A percentile compares a stretch with the other conserved stretches of the same genome.
phyloP scores from a whole-genome alignment of 352 stramenopile genomes.

The Hyaloperonospora brassicae region DNA sequence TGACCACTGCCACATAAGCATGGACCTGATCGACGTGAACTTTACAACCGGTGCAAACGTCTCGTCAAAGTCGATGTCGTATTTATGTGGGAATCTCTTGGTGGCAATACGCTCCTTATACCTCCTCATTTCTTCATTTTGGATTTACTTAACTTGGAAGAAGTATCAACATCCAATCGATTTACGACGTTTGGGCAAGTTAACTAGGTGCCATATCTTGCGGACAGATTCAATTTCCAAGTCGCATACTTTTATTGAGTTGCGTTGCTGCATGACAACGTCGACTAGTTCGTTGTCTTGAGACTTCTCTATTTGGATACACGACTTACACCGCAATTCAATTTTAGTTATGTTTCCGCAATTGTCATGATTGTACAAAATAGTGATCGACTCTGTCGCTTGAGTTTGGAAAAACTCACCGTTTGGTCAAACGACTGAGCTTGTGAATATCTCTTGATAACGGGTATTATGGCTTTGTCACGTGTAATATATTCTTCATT shows the following conservation, averaged over 20 bases:
- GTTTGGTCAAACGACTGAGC: background rate
- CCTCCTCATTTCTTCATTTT: background rate
- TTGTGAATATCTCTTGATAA: background rate
- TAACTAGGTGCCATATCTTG: conserved; percentile 4
- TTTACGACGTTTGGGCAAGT: conserved; percentile 1
- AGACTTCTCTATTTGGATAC: conserved; percentile 19
- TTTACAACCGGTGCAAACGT: no score
- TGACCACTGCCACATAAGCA: no score
- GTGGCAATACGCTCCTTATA: background rate
- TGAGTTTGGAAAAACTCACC: no score
- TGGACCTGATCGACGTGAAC: no score
- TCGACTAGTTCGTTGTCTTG: conserved; percentile 13
- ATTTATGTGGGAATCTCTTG: background rate
- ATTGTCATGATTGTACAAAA: background rate
- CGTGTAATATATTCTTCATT: background rate
- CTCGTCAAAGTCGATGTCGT: background rate
- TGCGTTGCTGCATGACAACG: conserved; percentile 10
- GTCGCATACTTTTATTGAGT: conserved; percentile 10
- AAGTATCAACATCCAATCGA: no score
- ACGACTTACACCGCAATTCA: conserved; percentile 9
- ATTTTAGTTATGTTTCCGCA: background rate
- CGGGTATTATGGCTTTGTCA: background rate
- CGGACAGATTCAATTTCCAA: conserved; percentile 2
- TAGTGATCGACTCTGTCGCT: background rate
- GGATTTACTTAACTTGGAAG: background rate